phyloP scores from a whole-genome alignment of 352 stramenopile species.

The Halophytophthora polymorphica region DNA sequence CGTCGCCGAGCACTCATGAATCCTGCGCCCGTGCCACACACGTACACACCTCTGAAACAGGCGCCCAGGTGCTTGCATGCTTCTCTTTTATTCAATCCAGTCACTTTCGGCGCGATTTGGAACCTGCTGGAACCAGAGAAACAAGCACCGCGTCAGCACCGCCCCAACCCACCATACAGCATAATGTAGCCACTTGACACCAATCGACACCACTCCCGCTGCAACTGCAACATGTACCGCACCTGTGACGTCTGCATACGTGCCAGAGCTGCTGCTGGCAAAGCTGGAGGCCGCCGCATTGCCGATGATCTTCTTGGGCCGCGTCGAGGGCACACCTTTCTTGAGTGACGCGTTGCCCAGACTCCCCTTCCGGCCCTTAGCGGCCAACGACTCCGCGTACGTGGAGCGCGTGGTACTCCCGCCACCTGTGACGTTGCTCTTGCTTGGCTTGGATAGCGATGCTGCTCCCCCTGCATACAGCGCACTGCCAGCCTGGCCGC shows the following conservation, averaged over 20 bases:
- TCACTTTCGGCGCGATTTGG: constrained; percentile 29
- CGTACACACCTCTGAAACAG: background rate
- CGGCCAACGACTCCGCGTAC: constrained; percentile 19
- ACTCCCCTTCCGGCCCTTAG: constrained; percentile 29
- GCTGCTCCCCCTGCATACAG: constrained; percentile 17
- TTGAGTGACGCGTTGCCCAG: constrained; percentile 16
- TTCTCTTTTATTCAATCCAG: constrained; percentile 1
- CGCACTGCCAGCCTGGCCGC: constrained; percentile 12
- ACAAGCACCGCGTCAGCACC: too few species aligned
- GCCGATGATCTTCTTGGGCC: constrained; percentile 21
- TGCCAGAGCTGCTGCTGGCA: constrained; percentile 7
- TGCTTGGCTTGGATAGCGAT: constrained; percentile 23
- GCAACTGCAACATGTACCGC: constrained; percentile 17
- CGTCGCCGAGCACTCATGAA: too few species aligned
- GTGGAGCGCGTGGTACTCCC: constrained; percentile 30
- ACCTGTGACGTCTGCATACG: constrained; percentile 25
- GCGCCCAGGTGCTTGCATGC: background rate
- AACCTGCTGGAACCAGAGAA: constrained; percentile 5
- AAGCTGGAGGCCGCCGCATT: too few species aligned
- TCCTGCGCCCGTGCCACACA: background rate
- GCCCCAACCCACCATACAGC: background rate
- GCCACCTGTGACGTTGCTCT: constrained; percentile 22
- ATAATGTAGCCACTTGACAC: constrained; percentile 5
- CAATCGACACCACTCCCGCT: background rate
- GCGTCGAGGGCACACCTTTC: constrained; percentile 23